Conservation (phyloP, 805 yeast genomes). For the Candida schatavii region DNA sequence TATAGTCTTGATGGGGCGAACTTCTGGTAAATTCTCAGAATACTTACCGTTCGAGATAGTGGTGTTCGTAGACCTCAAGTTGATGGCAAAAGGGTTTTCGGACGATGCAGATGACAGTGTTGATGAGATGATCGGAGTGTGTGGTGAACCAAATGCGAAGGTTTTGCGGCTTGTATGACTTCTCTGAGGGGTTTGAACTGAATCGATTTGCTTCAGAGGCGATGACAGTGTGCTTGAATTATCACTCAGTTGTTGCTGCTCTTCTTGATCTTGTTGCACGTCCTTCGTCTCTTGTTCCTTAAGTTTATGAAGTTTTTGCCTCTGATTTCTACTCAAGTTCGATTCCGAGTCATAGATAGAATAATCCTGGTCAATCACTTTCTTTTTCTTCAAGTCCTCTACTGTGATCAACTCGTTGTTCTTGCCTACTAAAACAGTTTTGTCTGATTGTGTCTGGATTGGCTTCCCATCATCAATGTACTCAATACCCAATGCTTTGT, state of each 20-base stretch:
- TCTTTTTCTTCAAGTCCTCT: slow-evolving; percentile 8
- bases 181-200: slow-evolving; percentile 4
- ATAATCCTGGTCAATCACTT: slow-evolving; percentile 5
- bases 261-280: background rate
- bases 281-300: background rate
- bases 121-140: slow-evolving; percentile 2
- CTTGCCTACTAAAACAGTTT: slow-evolving; percentile 7
- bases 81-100: slow-evolving; percentile 21
- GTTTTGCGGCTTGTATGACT: slow-evolving; percentile 3
- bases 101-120: slow-evolving; percentile 1
- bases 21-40: slow-evolving; percentile 28
- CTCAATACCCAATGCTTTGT: slow-evolving; percentile 1
- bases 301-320: background rate
- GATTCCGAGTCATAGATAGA: slow-evolving; percentile 9
- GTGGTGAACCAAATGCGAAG: background rate
- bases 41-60: slow-evolving; percentile 14
- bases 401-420: slow-evolving; percentile 11
- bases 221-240: too few species aligned
- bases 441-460: slow-evolving; percentile 1
- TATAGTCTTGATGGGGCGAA: slow-evolving; percentile 33
- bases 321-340: slow-evolving; percentile 10
- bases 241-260: background rate
- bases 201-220: slow-evolving; percentile 1
- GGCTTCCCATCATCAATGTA: slow-evolving; percentile 5
- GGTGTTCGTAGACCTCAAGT: slow-evolving; percentile 23